Base-by-base conservation (phyloP, 352 stramenopile species). In the Pythium utonaiense region DNA sequence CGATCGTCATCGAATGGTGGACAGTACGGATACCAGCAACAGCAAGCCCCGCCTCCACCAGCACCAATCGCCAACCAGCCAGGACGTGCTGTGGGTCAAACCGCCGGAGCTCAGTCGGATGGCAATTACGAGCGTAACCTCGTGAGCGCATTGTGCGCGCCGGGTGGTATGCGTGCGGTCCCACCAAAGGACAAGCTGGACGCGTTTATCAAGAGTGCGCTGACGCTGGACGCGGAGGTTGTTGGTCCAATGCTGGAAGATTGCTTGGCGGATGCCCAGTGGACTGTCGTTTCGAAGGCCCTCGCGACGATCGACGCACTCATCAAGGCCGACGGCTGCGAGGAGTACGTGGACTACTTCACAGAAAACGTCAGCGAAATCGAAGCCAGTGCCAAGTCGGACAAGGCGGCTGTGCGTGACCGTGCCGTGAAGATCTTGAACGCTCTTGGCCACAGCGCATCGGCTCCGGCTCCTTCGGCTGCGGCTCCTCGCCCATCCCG, bases 121-220 rank as follows among this genome's bases (percentile, higher is more conserved):
- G 91, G 94, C 17, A 84, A 80, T 17, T 98, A 98, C 64, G 95
- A 98, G 71, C 90, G 89, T 38, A 96, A 96, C 62, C 74, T 98
- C 27, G 89, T 98, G 52, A 79, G 81, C 6, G 89, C 95, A 36
- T 64, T 98, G 27, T 98, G 93, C 70, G 90, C 93, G 10, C 91
- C 93, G 8, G 95, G 93, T 40, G 95, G 95, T 24, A 97, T 98
- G 90, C 96, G 96, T 61, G 89, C 95, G 31, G 91, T 98, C 21
- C 95, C 95, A 40, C 95, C 95, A 21, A 93, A 92, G 57, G 93
- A 98, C 60, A 98, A 98, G 73, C 80, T 98, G 41, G 88, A 92
- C 30, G 81, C 83, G 27, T 98, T 98, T 69, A 71, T 96, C 50
- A 87, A 94, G 64, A 90, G 84, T 19, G 84, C 96, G 6, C 68